Evolutionary conservation across 306 rosid species (phyloP).

Genomic region (Corylus avellana): DNA sequence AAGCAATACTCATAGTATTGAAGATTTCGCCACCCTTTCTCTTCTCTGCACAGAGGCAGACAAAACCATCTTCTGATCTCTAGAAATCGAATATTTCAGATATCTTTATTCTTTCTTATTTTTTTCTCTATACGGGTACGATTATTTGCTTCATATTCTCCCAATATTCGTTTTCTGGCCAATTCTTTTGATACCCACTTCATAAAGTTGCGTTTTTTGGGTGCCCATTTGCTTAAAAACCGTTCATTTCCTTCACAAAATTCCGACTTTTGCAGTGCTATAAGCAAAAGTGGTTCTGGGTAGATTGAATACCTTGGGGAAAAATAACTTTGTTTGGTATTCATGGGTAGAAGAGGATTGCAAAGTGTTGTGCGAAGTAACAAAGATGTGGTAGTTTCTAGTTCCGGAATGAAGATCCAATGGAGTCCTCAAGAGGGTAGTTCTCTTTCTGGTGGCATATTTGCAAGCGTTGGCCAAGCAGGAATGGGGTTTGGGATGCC

Average conservation of each 20-base stretch:
- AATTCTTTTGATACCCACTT: not conserved
- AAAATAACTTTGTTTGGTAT: slow-evolving; percentile 8
- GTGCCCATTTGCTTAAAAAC: slow-evolving; percentile 6
- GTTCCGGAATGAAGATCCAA: slow-evolving; percentile 44
- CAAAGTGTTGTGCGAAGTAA: slow-evolving; percentile 25
- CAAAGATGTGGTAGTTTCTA: slow-evolving; percentile 33
- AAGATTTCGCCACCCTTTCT: slow-evolving; percentile 24
- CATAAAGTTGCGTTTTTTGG: slow-evolving; percentile 13
- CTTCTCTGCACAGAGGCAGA: slow-evolving; percentile 27
- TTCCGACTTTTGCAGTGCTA: slow-evolving; percentile 6
- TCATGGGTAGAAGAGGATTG: slow-evolving; percentile 39
- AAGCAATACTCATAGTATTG: slow-evolving; percentile 6
- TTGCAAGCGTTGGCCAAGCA: slow-evolving; percentile 43
- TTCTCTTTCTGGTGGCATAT: slow-evolving; percentile 21
- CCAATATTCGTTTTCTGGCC: slow-evolving; percentile 14
- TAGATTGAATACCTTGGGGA: slow-evolving; percentile 7
- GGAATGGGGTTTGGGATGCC: slow-evolving; percentile 33
- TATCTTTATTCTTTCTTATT: not conserved
- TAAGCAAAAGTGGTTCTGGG: slow-evolving; percentile 10
- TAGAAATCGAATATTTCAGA: not conserved
- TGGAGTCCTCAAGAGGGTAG: slow-evolving; percentile 20
- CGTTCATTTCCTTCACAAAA: slow-evolving; percentile 8
- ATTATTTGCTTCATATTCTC: not conserved
- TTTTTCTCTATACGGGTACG: not conserved
- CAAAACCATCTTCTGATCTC: slow-evolving; percentile 1